Base-by-base conservation (phyloP, 352 stramenopile species). In the Globisporangium canariense region DNA sequence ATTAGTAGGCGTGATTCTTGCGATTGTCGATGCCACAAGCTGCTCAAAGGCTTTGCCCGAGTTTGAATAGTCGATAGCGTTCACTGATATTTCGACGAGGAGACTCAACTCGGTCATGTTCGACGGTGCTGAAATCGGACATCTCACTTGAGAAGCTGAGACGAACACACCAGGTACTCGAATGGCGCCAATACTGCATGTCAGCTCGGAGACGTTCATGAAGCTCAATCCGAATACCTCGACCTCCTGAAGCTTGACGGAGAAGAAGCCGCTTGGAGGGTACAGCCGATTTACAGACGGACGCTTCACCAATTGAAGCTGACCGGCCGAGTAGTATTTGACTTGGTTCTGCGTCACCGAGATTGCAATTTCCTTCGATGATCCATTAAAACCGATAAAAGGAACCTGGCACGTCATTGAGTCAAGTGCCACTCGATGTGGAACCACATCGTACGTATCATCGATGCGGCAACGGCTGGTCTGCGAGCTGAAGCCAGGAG, bases 1-100 rank as follows among this genome's bases (percentile, higher is more conserved):
- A 14, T 58, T 58, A 98, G 22, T 54, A 6, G 69, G 54, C 13
- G 25, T 28, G n/a, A 60, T 13, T n/a, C 36, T 60, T 30, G n/a
- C 8, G 14, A 60, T 46, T 11, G 38, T 50, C 20, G 54, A 60
- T 32, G 16, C 38, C 34, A 34, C n/a, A 16, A 51, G 4, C 10
- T 25, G 13, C 34, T 32, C 50, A 14, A 50, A 60, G 0, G 13
- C 22, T n/a, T 50, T 51, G 34, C 54, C 54, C 50, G 54, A 60
- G 20, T 50, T 50, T 7, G 54, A 60, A 40, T 38, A 60, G 6
- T 51, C 54, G n/a, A 60, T 32, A 7, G n/a, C 22, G 18, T 60
- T 60, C 2, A 60, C 38, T 22, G 54, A 60, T 32, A 60, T 46
- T 34, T 60, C 36, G 36, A 60, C 36, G n/a, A 2, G 22, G 14